Evolutionary conservation across 345 rosid species (phyloP).

Genomic region (Eutrema heterophyllum): DNA sequence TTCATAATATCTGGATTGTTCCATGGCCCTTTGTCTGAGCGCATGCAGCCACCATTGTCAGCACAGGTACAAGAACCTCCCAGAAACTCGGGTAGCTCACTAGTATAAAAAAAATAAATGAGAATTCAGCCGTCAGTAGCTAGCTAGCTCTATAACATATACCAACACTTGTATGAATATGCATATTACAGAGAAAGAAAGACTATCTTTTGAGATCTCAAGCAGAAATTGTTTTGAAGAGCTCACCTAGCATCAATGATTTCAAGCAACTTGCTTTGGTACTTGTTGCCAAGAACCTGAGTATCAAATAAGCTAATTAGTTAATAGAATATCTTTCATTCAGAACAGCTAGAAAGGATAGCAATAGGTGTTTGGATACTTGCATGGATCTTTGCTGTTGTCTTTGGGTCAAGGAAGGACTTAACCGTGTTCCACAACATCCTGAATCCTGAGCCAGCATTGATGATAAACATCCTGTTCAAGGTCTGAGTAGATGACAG

Average conservation of each 20-base stretch:
- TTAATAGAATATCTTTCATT: not conserved
- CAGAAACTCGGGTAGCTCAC: constrained; percentile 52
- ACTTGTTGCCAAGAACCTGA: constrained; percentile 86
- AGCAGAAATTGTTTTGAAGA: not conserved
- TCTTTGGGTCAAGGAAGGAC: constrained; percentile 90
- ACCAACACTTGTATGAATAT: too few species aligned
- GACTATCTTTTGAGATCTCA: not conserved
- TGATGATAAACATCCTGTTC: constrained; percentile 89
- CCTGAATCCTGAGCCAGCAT: constrained; percentile 94
- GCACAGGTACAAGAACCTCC: constrained; percentile 88
- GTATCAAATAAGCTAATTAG: not conserved
- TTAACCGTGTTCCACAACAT: constrained; percentile 87
- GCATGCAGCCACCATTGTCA: constrained; percentile 77
- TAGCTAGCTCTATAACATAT: not conserved
- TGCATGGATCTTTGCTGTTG: constrained; percentile 85
- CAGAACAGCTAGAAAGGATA: not conserved
- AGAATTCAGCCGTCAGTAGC: not conserved
- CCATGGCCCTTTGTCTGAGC: constrained; percentile 91
- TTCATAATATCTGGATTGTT: constrained; percentile 55
- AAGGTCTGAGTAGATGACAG: constrained; percentile 44
- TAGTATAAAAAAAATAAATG: constrained; percentile 11
- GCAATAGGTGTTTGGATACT: constrained; percentile 19
- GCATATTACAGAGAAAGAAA: not conserved
- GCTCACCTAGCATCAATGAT: constrained; percentile 63
- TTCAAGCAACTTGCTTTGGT: constrained; percentile 85